Evolutionary conservation across 1,139 yeast genomes (phyloP).

Genomic region (Debaryomyces nepalensis): DNA sequence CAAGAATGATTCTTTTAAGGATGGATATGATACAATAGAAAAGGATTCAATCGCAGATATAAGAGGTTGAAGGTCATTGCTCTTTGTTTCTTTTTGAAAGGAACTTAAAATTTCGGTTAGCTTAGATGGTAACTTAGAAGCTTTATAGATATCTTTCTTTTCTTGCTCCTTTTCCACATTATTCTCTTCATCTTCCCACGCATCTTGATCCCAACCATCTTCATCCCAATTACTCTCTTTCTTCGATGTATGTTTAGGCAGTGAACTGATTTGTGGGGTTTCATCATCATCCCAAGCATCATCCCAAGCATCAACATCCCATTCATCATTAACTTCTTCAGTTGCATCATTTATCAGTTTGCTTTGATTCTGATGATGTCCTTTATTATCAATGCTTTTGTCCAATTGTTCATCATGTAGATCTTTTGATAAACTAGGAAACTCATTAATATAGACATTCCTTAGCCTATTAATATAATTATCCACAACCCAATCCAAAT

Average conservation of each 20-base stretch:
- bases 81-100: constrained; percentile 19
- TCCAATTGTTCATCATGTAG: constrained; percentile 17
- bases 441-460: constrained; percentile 20
- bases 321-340: constrained; percentile 17
- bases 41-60: constrained; percentile 37
- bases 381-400: constrained; percentile 14
- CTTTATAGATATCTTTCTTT: constrained; percentile 11
- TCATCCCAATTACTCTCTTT: constrained; percentile 18
- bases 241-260: constrained; percentile 1
- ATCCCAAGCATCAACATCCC: constrained; percentile 15
- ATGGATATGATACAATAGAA: constrained; percentile 39
- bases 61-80: constrained; percentile 16
- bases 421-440: constrained; percentile 15
- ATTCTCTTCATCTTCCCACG: constrained; percentile 12
- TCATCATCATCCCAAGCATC: constrained; percentile 16
- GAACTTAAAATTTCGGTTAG: constrained; percentile 28
- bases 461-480: constrained; percentile 31
- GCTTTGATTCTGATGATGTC: constrained; percentile 18
- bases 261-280: not conserved
- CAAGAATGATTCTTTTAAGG: constrained; percentile 36
- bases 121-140: constrained; percentile 28
- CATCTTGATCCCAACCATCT: constrained; percentile 17
- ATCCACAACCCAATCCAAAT: constrained; percentile 38
- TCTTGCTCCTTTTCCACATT: constrained; percentile 24
- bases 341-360: not conserved